A percentile compares a stretch with the other conserved stretches of the same genome.
These are phyloP conservation scores for Claviceps paspali DNA, from an alignment of 2,329 filamentous ascomycete species.

Conservation along the genomic window DNA sequence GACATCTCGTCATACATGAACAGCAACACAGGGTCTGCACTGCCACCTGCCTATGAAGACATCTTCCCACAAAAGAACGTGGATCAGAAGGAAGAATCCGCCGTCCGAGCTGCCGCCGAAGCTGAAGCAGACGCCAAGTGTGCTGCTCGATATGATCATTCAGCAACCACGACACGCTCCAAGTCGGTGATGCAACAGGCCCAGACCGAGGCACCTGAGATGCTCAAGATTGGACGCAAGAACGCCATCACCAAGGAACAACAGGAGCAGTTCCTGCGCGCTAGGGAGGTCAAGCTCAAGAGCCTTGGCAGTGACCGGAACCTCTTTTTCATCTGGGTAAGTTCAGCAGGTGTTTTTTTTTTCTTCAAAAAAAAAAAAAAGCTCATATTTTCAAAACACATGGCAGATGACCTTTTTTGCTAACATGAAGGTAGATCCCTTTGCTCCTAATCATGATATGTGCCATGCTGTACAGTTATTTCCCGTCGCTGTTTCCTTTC, in stretches of 20 bases:
- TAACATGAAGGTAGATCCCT: slow-evolving; percentile 25
- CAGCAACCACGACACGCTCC: slow-evolving; percentile 10
- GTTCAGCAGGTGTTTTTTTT: too few relatives aligned
- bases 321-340: slow-evolving; percentile 55
- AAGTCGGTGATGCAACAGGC: slow-evolving; percentile 20
- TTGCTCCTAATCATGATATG: slow-evolving; percentile 32
- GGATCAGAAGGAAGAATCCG: slow-evolving; percentile 43
- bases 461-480: slow-evolving; percentile 34
- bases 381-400: too few relatives aligned
- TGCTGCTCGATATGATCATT: slow-evolving; percentile 34
- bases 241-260: slow-evolving; percentile 50
- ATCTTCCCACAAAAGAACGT: slow-evolving; percentile 47
- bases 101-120: slow-evolving; percentile 41
- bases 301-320: slow-evolving; percentile 47
- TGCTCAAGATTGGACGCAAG: slow-evolving; percentile 47
- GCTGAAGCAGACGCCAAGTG: slow-evolving; percentile 44
- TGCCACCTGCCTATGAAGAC: slow-evolving; percentile 65
- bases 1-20: slow-evolving; percentile 43
- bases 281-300: slow-evolving; percentile 48
- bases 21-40: slow-evolving; percentile 26
- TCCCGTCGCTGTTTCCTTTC: slow-evolving; percentile 31
- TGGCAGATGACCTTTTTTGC: too few relatives aligned
- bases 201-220: slow-evolving; percentile 23
- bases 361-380: too few relatives aligned
- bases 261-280: slow-evolving; percentile 45